Base-by-base conservation (phyloP, 75 land plant species). In the Sequoia sempervirens region DNA sequence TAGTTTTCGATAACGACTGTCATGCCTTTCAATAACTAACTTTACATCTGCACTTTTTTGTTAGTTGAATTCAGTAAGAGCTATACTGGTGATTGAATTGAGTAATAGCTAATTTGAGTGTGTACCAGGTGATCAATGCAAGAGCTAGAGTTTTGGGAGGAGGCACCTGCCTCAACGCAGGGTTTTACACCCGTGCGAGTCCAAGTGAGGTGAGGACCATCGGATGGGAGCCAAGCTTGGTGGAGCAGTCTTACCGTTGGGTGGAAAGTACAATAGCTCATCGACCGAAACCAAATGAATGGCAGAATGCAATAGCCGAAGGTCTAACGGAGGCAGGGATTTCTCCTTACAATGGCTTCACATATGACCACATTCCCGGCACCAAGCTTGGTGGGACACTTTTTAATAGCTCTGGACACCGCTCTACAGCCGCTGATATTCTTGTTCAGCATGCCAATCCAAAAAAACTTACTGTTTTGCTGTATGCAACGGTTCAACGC, bases 181-280 rank as follows among this genome's bases (percentile, higher is more conserved):
- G 98, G 47, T 96, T 96, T 87, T 96, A 93, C 88, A 87, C 88
- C 17, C 86, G 95, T 18, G 95, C 98, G 1, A 92, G 91, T 84
- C 76, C 93, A 11, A 84, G 82, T 86, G 92, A 83, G 43, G 88
- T 93, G 41, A 38, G 81, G 30, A 34, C 41, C 26, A 85, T 75
- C 1, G 93, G 93, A 14, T 93, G 91, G 53, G 53, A 50, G 15
- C 53, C 15, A 13, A 13, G 14, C 0, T 50, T 50, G 53, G 53
- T 50, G 2, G 93, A 89, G 91, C 85, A 89, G 64, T 94, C 98
- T 1, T 96, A 83, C 69, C 85, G 82, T 11, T 96, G 98, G 98
- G 90, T 96, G 3, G 95, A 93, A 83, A 80, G 58, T 28, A 86
- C 82, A 73, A 92, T 96, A 2, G 98, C 93, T 1, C 83, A 90